A percentile compares a stretch with the other conserved stretches of the same genome.
Conservation (phyloP, 805 yeast genomes). For the Ogataea pignaliae region DNA sequence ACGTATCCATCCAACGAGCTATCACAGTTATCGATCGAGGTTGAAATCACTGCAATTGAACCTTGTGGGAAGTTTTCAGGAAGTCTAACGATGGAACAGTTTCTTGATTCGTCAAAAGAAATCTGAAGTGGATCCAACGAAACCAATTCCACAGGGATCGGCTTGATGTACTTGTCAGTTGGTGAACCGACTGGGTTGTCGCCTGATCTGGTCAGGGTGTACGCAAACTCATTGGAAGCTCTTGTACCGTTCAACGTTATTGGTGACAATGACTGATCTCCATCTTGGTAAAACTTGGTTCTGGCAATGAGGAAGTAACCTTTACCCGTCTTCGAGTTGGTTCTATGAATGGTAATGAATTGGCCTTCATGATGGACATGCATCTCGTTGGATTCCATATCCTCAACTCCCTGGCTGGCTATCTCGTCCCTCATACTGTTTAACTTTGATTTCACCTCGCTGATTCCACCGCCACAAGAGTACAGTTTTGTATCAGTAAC, state of each 20-base stretch:
- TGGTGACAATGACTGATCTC: slow-evolving; percentile 54
- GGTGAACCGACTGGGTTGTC: slow-evolving; percentile 38
- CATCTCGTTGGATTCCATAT: slow-evolving; percentile 65
- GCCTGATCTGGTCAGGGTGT: slow-evolving; percentile 50
- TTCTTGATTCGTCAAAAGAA: slow-evolving; percentile 35
- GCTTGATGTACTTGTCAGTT: slow-evolving; percentile 41
- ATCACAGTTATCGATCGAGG: slow-evolving; percentile 65
- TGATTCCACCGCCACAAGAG: slow-evolving; percentile 60
- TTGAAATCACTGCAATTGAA: slow-evolving; percentile 78
- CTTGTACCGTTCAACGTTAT: slow-evolving; percentile 55
- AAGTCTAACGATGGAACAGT: slow-evolving; percentile 49
- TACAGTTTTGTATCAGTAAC: slow-evolving; percentile 73
- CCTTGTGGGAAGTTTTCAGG: slow-evolving; percentile 80
- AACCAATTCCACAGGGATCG: slow-evolving; percentile 62
- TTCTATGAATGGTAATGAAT: slow-evolving; percentile 84
- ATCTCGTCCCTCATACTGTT: slow-evolving; percentile 54
- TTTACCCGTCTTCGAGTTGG: slow-evolving; percentile 75
- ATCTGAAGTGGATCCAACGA: slow-evolving; percentile 49
- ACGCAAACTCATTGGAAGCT: slow-evolving; percentile 54
- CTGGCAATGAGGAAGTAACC: slow-evolving; percentile 90
- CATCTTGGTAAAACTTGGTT: slow-evolving; percentile 58
- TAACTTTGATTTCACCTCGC: slow-evolving; percentile 59
- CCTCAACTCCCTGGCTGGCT: slow-evolving; percentile 55
- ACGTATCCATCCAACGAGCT: slow-evolving; percentile 58
- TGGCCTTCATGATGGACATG: slow-evolving; percentile 93